Evolutionary conservation across 1,284 basidiomycete genomes (phyloP), one percentile per base, ranked within the genome.

Genomic region (Sporisorium sorghi): DNA sequence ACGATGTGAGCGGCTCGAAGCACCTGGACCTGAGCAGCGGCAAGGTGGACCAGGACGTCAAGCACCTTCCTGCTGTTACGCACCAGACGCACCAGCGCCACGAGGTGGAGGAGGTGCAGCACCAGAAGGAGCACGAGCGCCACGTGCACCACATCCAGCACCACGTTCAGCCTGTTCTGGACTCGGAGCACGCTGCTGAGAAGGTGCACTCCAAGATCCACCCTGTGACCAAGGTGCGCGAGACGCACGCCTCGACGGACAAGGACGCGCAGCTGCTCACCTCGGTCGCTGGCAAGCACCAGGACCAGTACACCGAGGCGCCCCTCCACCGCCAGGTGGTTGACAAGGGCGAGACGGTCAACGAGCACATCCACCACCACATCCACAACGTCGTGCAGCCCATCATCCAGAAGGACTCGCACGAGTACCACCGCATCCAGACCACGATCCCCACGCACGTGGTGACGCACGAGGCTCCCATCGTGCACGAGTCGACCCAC

Each of bases 351-450:
- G 83, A 84, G 77, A 51, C 46, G 12, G 83, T 83, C 40, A 78
- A 79, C 42, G 81, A 83, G 62, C 65, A 70, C 58, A 76, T 81
- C 49, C 80, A 82, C 75, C 82, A 83, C 72, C 81, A 84, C 73
- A 80, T 85, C 35, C 82, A 84, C 79, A 83, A 85, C 74, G 74
- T 85, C 24, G 83, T 85, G 11, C 83, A 84, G 73, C 84, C 84
- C 19, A 72, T 83, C 58, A 79, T 85, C 28, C 64, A 83, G 74
- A 78, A 82, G 54, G 84, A 85, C 59, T 73, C 72, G 3, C 83
- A 84, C 76, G 82, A 83, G 72, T 77, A 82, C 78, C 77, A 82
- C 75, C 77, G 80, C 50, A 80, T 80, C 53, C 78, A 81, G 52
- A 83, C 81, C n/a, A 69, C 67, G 32, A 78, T 83, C 56, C 82